Conservation (phyloP, 345 rosid species). For the Anastatica hierochuntica region DNA sequence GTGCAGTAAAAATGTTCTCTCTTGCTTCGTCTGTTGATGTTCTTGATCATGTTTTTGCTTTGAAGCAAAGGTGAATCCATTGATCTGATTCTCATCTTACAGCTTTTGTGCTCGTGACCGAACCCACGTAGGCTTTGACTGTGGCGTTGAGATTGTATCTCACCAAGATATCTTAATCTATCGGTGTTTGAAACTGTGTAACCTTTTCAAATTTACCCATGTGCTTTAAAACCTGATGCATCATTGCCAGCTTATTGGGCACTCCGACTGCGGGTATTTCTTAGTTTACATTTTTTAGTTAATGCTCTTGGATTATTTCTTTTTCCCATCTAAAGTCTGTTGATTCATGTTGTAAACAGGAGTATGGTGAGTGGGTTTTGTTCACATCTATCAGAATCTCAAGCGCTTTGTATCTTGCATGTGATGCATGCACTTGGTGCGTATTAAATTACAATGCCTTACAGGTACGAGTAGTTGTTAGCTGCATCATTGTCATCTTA, state of each 20-base stretch:
- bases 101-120: constrained; percentile 87
- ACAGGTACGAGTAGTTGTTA: constrained; percentile 43
- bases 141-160: constrained; percentile 70
- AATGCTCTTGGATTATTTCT: neutral
- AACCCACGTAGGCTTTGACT: constrained; percentile 92
- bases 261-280: constrained; percentile 65
- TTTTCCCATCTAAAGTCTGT: neutral
- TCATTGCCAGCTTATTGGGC: constrained; percentile 91
- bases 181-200: neutral
- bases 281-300: neutral
- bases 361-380: constrained; percentile 89
- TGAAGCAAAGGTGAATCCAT: too few relatives aligned
- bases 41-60: too few relatives aligned
- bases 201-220: constrained; percentile 16
- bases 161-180: constrained; percentile 39
- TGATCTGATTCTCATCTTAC: too few relatives aligned
- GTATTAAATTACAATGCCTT: constrained; percentile 57
- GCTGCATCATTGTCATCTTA: constrained; percentile 7
- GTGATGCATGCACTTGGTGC: constrained; percentile 94
- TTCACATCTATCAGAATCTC: constrained; percentile 84
- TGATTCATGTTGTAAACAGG: constrained; percentile 40
- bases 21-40: too few relatives aligned
- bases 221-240: constrained; percentile 32
- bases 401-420: constrained; percentile 91
- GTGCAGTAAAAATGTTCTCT: too few relatives aligned